Conservation (phyloP, 2,329 filamentous ascomycete species). For the Mariannaea elegans region DNA sequence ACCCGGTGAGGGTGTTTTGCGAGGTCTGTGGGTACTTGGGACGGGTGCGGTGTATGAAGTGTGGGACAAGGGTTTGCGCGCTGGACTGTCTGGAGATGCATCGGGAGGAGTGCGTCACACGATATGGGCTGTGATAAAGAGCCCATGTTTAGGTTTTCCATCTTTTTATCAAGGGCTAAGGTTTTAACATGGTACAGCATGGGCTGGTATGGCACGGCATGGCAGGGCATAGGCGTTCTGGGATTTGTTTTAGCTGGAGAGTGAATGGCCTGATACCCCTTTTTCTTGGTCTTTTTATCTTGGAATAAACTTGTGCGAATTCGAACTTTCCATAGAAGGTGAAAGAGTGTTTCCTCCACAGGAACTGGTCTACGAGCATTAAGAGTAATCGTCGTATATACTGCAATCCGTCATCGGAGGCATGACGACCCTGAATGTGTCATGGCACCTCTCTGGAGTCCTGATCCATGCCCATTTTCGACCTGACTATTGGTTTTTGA, state of each 20-base stretch:
- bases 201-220: not conserved
- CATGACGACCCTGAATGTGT: not conserved
- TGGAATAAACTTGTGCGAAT: not conserved
- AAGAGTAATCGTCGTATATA: not conserved
- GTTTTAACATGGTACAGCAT: constrained; percentile 1
- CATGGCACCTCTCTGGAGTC: not conserved
- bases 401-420: not conserved
- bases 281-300: constrained; percentile 11
- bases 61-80: constrained; percentile 80
- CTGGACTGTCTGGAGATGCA: constrained; percentile 78
- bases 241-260: constrained; percentile 24
- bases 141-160: not conserved
- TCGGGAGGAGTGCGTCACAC: constrained; percentile 74
- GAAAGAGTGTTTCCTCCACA: no score
- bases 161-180: not conserved
- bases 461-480: not conserved
- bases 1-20: constrained; percentile 74
- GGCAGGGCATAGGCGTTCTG: constrained; percentile 28
- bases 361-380: not conserved
- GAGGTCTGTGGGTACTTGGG: constrained; percentile 87
- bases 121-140: constrained; percentile 61
- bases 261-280: constrained; percentile 38
- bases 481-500: not conserved
- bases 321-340: no score
- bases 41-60: constrained; percentile 77